These are phyloP conservation scores for Ganoderma leucocontextum DNA, from an alignment of 1,284 basidiomycete species.

Conservation along the genomic window DNA sequence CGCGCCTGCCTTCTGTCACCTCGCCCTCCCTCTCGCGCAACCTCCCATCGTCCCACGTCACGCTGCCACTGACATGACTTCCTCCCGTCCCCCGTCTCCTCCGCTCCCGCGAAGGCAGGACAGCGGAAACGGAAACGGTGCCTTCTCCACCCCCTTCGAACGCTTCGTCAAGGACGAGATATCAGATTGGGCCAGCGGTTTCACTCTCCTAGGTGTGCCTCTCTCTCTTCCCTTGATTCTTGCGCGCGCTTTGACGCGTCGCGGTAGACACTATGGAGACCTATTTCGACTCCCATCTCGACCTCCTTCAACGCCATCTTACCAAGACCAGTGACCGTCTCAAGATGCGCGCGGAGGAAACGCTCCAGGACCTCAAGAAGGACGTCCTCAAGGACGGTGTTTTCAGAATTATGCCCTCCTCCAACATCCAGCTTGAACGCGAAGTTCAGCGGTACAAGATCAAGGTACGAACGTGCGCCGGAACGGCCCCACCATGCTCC, in stretches of 20 bases:
- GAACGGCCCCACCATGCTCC: background rate
- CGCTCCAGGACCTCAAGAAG: constrained; percentile 51
- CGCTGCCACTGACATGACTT: constrained; percentile 34
- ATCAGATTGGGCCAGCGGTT: constrained; percentile 64
- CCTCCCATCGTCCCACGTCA: background rate
- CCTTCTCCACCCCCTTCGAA: constrained; percentile 62
- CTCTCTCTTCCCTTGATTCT: no score
- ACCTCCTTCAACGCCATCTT: constrained; percentile 87
- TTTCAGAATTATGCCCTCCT: constrained; percentile 72
- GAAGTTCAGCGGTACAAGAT: constrained; percentile 85
- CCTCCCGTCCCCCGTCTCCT: constrained; percentile 41
- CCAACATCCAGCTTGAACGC: constrained; percentile 83
- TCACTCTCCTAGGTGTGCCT: constrained; percentile 74
- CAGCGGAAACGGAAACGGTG: constrained; percentile 44
- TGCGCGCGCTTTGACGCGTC: constrained; percentile 22
- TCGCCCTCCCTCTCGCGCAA: constrained; percentile 17
- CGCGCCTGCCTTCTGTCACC: constrained; percentile 19
- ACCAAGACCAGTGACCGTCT: constrained; percentile 87
- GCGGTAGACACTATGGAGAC: constrained; percentile 84
- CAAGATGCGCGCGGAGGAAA: constrained; percentile 79
- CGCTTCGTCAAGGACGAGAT: constrained; percentile 60
- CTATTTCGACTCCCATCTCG: constrained; percentile 90
- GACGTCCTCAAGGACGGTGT: constrained; percentile 44
- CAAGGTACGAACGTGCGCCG: constrained; percentile 52
- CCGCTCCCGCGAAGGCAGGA: constrained; percentile 37